Evolutionary conservation across 306 rosid genomes (phyloP).

Genomic region (Sesbania bispinosa): DNA sequence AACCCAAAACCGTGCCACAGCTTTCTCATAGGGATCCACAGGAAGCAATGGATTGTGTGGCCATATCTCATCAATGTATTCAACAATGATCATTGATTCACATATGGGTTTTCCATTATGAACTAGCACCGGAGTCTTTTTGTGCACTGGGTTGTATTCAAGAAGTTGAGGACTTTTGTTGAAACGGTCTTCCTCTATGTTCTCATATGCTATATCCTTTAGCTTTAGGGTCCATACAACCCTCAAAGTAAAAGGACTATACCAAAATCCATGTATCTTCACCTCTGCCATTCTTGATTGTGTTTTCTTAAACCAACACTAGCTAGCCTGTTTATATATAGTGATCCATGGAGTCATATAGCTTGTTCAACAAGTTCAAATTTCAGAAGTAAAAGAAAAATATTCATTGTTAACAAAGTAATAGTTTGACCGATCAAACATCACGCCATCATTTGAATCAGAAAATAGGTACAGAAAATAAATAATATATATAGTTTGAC

Average conservation of each 20-base stretch:
- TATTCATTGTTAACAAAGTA: background rate
- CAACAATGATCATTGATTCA: constrained; percentile 48
- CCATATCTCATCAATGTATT: constrained; percentile 54
- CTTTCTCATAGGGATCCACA: constrained; percentile 35
- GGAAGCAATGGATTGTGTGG: constrained; percentile 43
- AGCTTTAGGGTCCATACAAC: constrained; percentile 49
- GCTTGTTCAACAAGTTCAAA: background rate
- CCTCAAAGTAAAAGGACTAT: constrained; percentile 43
- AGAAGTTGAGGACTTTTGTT: constrained; percentile 44
- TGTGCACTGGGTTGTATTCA: constrained; percentile 46
- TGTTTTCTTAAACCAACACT: background rate
- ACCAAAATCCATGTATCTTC: constrained; percentile 50
- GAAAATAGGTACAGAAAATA: too few relatives aligned
- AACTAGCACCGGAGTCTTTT: constrained; percentile 52
- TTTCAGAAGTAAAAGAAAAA: background rate
- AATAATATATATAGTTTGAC: too few relatives aligned
- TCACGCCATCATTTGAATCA: too few relatives aligned
- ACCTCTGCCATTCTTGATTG: constrained; percentile 21
- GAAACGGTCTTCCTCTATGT: constrained; percentile 48
- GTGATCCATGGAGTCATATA: background rate
- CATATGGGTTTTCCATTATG: constrained; percentile 48
- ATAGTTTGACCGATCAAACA: too few relatives aligned
- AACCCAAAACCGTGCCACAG: constrained; percentile 51
- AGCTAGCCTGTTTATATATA: background rate
- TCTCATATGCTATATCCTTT: constrained; percentile 48